Percentiles rank a stretch among this genome's conserved stretches.
Evolutionary conservation across 495 filamentous ascomycete species (phyloP).

Genomic region (Neurospora sp.): DNA sequence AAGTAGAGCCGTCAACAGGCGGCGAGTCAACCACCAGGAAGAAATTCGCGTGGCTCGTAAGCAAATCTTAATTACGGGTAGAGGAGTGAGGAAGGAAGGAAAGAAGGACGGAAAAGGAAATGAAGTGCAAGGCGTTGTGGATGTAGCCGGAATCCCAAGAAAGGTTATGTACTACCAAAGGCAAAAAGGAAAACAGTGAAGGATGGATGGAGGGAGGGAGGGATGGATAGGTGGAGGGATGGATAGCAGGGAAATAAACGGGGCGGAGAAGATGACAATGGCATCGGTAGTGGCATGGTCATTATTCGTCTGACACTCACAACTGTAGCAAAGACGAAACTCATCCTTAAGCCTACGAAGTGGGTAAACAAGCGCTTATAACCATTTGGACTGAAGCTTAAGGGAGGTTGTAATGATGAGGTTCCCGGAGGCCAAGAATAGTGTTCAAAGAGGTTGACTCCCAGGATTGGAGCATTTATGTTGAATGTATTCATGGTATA

Average conservation of each 20-base stretch:
- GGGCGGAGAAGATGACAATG: neutral
- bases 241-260: neutral
- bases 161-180: neutral
- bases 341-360: neutral
- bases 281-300: neutral
- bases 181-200: neutral
- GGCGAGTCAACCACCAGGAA: conserved; percentile 33
- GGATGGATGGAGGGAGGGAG: neutral
- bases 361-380: neutral
- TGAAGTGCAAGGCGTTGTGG: neutral
- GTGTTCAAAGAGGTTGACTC: neutral
- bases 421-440: neutral
- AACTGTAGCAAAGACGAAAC: neutral
- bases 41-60: conserved; percentile 50
- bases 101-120: neutral
- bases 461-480: neutral
- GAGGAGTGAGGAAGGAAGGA: neutral
- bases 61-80: conserved; percentile 10
- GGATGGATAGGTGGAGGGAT: neutral
- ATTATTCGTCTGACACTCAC: neutral
- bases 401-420: neutral
- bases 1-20: conserved; percentile 39
- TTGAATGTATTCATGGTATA: neutral
- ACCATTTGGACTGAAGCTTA: neutral
- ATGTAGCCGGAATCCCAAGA: neutral